Base-by-base conservation (phyloP, 495 filamentous ascomycete genomes). In the Margaritispora aquatica region DNA sequence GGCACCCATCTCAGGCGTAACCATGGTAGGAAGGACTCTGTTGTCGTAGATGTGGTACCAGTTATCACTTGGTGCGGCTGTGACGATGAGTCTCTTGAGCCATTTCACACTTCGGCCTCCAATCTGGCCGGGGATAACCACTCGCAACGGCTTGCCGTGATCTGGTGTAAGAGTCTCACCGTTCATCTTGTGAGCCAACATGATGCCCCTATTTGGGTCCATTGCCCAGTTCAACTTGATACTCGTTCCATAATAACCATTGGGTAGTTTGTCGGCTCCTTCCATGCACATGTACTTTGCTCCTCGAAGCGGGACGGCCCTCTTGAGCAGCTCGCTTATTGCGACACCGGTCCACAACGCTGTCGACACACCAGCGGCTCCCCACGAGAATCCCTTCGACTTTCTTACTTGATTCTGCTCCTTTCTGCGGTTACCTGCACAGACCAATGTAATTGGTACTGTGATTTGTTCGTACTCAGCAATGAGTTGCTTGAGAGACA, bases 21-120 rank as follows among this genome's bases (percentile, higher is more conserved):
- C 81, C 83, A 86, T 93, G 0, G 90, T 96, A 17, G 93, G 93
- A 49, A 97, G 71, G 9, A 97, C 92, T 48, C 93, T 76, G 63
- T 97, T 97, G 67, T 97, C 93, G 66, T 95, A 90, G 55, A 95
- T 90, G 70, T 97, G 93, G 63, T 97, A 97, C 92, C 92, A 96
- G 63, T 96, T 96, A 52, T 93, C 88, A 66, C 90, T 96, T 0
- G 93, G 93, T 2, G 72, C 70, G 5, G 83, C 80, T 0, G 91
- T 94, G 50, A 97, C 66, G 27, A 92, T 88, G 52, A 97, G 79
- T 44, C 79, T 85, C 75, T 88, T 96, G 61, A 97, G 66, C 93
- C 93, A 97, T 71, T 97, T 97, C 26, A 97, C 92, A 70, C 91
- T 96, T 50, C 93, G 79, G 5, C 92, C 93, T 44, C 93, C 93